phyloP scores from a whole-genome alignment of 2,329 filamentous ascomycete species.

The Stylonectria norvegica region DNA sequence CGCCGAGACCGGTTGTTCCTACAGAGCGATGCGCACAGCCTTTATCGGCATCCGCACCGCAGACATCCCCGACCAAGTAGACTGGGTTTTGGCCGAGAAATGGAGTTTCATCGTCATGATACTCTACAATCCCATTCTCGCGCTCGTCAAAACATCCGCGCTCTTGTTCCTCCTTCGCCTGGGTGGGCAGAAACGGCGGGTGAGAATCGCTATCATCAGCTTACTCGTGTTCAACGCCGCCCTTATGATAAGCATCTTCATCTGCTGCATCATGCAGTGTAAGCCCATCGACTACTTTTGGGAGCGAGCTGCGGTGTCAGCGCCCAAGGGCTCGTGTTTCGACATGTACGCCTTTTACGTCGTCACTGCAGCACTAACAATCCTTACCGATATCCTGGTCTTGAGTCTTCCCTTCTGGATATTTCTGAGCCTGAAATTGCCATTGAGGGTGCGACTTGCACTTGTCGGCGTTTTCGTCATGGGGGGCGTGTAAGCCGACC shows the following conservation, averaged over 20 bases:
- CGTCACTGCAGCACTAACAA: constrained; percentile 33
- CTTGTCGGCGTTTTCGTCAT: constrained; percentile 39
- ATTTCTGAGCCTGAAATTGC: constrained; percentile 39
- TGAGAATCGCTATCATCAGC: constrained; percentile 27
- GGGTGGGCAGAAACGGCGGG: constrained; percentile 31
- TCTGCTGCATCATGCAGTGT: constrained; percentile 40
- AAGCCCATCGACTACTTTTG: constrained; percentile 25
- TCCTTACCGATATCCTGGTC: constrained; percentile 41
- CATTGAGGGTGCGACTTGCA: constrained; percentile 34
- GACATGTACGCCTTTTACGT: constrained; percentile 32
- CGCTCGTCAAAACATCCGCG: constrained; percentile 43
- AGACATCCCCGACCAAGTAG: constrained; percentile 28
- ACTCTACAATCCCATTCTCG: constrained; percentile 44
- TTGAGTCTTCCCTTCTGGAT: constrained; percentile 39
- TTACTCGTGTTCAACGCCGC: constrained; percentile 34
- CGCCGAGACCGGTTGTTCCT: constrained; percentile 15
- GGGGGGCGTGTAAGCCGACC: constrained; percentile 33
- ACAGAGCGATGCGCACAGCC: constrained; percentile 16
- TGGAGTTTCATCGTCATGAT: constrained; percentile 39
- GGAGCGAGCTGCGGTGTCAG: not conserved
- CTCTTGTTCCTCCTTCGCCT: constrained; percentile 43
- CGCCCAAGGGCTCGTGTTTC: constrained; percentile 28
- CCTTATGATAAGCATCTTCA: constrained; percentile 34
- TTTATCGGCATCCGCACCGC: constrained; percentile 27
- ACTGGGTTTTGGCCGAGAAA: constrained; percentile 21